A percentile compares a stretch with the other conserved stretches of the same genome.
Evolutionary conservation across 2,329 filamentous ascomycete species (phyloP).

Genomic region (Paraconiothyrium sp.): DNA sequence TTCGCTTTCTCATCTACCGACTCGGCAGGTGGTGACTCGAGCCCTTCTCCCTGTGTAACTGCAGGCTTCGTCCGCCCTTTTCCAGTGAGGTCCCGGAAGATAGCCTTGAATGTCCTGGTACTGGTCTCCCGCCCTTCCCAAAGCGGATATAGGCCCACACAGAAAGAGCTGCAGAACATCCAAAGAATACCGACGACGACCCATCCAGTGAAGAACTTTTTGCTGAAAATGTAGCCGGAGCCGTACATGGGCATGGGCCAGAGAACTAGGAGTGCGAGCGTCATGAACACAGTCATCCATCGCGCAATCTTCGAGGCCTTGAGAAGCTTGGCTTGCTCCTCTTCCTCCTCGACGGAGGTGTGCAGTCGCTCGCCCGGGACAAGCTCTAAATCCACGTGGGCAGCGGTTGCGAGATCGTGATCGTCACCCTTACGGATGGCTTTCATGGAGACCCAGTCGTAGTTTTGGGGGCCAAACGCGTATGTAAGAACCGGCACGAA

Average conservation of each 20-base stretch:
- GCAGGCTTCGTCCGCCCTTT: conserved; percentile 25
- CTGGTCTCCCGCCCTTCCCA: conserved; percentile 80
- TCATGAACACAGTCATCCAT: conserved; percentile 69
- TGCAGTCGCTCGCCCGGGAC: conserved; percentile 61
- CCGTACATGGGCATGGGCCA: conserved; percentile 97
- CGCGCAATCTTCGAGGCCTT: conserved; percentile 62
- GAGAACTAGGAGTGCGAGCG: conserved; percentile 76
- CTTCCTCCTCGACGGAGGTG: conserved; percentile 49
- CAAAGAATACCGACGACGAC: conserved; percentile 74
- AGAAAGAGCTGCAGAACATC: conserved; percentile 77
- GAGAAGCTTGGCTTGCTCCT: conserved; percentile 54
- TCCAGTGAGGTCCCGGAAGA: conserved; percentile 67
- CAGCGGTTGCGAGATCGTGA: conserved; percentile 71
- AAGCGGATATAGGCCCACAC: conserved; percentile 82
- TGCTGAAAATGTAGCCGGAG: conserved; percentile 79
- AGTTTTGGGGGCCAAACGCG: conserved; percentile 74
- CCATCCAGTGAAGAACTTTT: conserved; percentile 85
- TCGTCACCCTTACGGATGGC: conserved; percentile 82
- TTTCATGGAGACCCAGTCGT: conserved; percentile 88
- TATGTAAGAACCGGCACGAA: conserved; percentile 81
- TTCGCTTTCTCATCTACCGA: conserved; percentile 32
- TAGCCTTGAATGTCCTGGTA: conserved; percentile 66
- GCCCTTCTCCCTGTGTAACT: conserved; percentile 30
- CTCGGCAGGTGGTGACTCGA: conserved; percentile 32
- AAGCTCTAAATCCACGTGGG: conserved; percentile 72